These are phyloP conservation scores for Lathyrus tuberosus DNA, from an alignment of 306 rosid species.

Conservation along the genomic window DNA sequence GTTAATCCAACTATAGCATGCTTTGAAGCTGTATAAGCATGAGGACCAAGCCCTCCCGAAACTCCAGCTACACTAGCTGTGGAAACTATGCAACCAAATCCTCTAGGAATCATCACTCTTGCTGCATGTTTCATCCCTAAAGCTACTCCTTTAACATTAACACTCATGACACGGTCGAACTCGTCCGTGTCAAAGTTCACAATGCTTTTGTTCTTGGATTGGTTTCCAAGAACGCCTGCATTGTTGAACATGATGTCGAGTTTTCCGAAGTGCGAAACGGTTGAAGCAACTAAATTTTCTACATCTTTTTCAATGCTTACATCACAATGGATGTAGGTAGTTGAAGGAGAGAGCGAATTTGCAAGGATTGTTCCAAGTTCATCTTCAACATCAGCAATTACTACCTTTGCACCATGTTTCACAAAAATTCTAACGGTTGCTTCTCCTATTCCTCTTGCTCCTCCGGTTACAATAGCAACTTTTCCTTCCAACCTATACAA, in stretches of 20 bases:
- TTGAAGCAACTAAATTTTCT: constrained; percentile 49
- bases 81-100: constrained; percentile 69
- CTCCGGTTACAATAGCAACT: constrained; percentile 80
- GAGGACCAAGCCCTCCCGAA: constrained; percentile 86
- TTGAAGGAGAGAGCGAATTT: constrained; percentile 56
- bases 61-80: constrained; percentile 80
- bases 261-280: constrained; percentile 59
- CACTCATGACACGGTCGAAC: constrained; percentile 72
- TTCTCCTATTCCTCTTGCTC: constrained; percentile 87
- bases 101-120: constrained; percentile 72
- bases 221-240: constrained; percentile 80
- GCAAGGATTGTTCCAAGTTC: constrained; percentile 56
- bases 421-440: constrained; percentile 71
- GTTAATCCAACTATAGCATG: constrained; percentile 91
- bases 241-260: constrained; percentile 88
- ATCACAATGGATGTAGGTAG: constrained; percentile 65
- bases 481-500: constrained; percentile 78
- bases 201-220: constrained; percentile 72
- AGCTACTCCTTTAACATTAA: constrained; percentile 82
- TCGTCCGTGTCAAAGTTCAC: constrained; percentile 65
- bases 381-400: constrained; percentile 78
- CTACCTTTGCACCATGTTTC: constrained; percentile 78
- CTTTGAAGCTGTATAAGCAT: constrained; percentile 88
- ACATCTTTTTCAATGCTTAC: constrained; percentile 74
- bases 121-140: constrained; percentile 92